phyloP scores from a whole-genome alignment of 257 asterid genomes.

The Solanum paucissectum region DNA sequence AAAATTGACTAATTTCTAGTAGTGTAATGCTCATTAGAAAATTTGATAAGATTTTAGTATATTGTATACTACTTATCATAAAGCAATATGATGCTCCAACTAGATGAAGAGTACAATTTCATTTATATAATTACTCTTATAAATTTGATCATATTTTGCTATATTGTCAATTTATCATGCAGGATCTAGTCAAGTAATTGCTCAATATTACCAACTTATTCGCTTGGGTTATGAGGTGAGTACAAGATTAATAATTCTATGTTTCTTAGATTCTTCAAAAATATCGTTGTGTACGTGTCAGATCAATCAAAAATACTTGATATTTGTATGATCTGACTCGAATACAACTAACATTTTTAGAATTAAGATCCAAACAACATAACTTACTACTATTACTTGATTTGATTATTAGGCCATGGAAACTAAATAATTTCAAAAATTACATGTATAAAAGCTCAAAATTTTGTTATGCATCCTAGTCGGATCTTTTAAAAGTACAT shows the following conservation, averaged over 20 bases:
- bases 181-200: slow-evolving; percentile 89
- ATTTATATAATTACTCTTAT: neutral
- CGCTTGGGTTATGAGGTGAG: slow-evolving; percentile 72
- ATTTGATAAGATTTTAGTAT: neutral
- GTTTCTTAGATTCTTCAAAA: neutral
- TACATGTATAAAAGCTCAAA: neutral
- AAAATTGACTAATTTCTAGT: neutral
- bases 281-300: accelerated
- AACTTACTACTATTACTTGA: neutral
- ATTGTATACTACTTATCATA: neutral
- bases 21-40: neutral
- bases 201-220: slow-evolving; percentile 81
- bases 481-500: neutral
- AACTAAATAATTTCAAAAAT: neutral
- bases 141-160: neutral
- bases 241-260: neutral
- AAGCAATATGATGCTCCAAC: too few species aligned
- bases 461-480: neutral
- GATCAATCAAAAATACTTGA: neutral
- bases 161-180: neutral
- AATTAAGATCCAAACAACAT: neutral
- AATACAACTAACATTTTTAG: neutral
- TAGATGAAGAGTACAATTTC: too few species aligned
- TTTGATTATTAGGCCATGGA: neutral
- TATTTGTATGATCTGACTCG: neutral